Conservation (phyloP, 2,329 filamentous ascomycete species). For the Aureobasidium pullulans region DNA sequence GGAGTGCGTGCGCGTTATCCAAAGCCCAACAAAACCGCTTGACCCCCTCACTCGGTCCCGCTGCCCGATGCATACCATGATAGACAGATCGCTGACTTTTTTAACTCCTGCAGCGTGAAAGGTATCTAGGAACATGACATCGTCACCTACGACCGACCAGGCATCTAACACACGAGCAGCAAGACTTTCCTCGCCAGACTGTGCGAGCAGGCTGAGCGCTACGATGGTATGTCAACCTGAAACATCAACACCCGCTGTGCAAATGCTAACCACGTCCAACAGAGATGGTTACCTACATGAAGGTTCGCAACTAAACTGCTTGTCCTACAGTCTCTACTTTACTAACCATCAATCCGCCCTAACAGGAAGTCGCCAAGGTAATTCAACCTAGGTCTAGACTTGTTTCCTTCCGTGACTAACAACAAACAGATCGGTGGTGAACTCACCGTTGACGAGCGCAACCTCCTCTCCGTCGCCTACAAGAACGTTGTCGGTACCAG, state of each 20-base stretch:
- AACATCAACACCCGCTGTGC: background rate
- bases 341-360: conserved; percentile 18
- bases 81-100: conserved; percentile 29
- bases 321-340: background rate
- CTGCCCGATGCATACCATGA: conserved; percentile 6
- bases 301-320: conserved; percentile 47
- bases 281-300: conserved; percentile 99
- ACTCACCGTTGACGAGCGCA: conserved; percentile 64
- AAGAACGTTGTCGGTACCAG: conserved; percentile 99
- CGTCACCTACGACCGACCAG: background rate
- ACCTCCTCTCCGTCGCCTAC: conserved; percentile 97
- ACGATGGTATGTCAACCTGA: conserved; percentile 65
- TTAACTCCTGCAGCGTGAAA: conserved; percentile 37
- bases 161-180: conserved; percentile 49
- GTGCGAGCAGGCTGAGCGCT: conserved; percentile 99
- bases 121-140: conserved; percentile 27
- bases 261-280: conserved; percentile 22
- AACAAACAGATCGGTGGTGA: conserved; percentile 53
- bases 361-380: conserved; percentile 89
- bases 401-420: background rate
- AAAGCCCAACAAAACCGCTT: conserved; percentile 16
- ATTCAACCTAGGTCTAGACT: conserved; percentile 18
- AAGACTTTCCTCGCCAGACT: conserved; percentile 99
- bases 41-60: conserved; percentile 9
- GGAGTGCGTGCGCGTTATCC: background rate